Evolutionary conservation across 2,329 filamentous ascomycete genomes (phyloP).

Genomic region (Colletotrichum endophyticum): DNA sequence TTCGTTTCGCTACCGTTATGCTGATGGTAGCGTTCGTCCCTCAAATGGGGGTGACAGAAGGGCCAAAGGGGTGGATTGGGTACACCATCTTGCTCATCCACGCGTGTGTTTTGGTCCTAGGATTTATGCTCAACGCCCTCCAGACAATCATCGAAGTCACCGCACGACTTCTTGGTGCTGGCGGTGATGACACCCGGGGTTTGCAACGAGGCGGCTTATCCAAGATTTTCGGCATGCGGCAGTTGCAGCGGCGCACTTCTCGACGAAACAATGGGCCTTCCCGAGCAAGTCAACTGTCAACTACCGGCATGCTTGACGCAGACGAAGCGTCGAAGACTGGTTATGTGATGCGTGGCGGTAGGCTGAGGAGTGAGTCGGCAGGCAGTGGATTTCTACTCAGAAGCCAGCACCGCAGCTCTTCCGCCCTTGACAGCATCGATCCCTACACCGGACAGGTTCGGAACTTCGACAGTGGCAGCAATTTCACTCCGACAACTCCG

Average conservation of each 20-base stretch:
- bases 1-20: constrained; percentile 78
- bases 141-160: constrained; percentile 90
- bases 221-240: constrained; percentile 91
- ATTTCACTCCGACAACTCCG: constrained; percentile 75
- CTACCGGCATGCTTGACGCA: constrained; percentile 76
- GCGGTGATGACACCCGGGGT: constrained; percentile 73
- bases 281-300: constrained; percentile 83
- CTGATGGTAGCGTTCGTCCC: constrained; percentile 86
- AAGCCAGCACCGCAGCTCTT: constrained; percentile 56
- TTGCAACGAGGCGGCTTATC: constrained; percentile 81
- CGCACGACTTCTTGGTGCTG: constrained; percentile 82
- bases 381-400: constrained; percentile 54
- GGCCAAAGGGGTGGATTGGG: constrained; percentile 90
- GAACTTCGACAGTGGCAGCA: constrained; percentile 65
- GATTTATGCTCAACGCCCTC: constrained; percentile 90
- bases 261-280: constrained; percentile 65
- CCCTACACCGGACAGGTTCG: constrained; percentile 47
- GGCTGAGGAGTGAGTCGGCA: constrained; percentile 65
- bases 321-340: constrained; percentile 70
- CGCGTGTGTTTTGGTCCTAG: constrained; percentile 82
- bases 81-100: constrained; percentile 91
- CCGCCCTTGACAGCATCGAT: constrained; percentile 58
- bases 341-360: constrained; percentile 58
- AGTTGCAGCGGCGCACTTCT: constrained; percentile 76
- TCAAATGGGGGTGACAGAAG: constrained; percentile 77